Conservation (phyloP, 352 stramenopile genomes). For the Pilasporangium apinafurcum region DNA sequence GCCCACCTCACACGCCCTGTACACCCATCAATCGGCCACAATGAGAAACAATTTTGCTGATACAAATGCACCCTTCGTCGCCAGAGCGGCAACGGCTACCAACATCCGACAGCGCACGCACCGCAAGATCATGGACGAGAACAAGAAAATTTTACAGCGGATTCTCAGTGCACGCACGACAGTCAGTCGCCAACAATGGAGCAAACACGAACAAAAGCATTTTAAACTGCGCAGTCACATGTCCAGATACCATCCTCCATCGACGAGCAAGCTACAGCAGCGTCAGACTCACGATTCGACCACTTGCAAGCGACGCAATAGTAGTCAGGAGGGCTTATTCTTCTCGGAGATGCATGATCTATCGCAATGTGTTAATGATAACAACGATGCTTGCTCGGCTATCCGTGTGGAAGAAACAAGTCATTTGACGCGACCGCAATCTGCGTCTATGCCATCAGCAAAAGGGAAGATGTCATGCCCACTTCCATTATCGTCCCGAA, state of each 20-base stretch:
- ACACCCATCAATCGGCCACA: constrained; percentile 31
- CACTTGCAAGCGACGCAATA: too few relatives aligned
- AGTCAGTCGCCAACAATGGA: constrained; percentile 28
- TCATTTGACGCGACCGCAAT: too few relatives aligned
- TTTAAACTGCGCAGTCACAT: constrained; percentile 30
- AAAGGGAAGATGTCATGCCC: too few relatives aligned
- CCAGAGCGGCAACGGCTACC: too few relatives aligned
- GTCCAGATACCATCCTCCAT: constrained; percentile 20
- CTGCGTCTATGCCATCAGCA: too few relatives aligned
- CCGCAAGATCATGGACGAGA: constrained; percentile 36
- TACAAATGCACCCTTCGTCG: constrained; percentile 22
- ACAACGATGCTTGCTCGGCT: too few relatives aligned
- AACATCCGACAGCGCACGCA: constrained; percentile 21
- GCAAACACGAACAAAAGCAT: constrained; percentile 31
- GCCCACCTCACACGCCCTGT: constrained; percentile 34
- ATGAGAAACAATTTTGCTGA: constrained; percentile 50
- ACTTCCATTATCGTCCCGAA: too few relatives aligned
- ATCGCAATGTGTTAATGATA: too few relatives aligned
- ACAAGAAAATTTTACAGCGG: constrained; percentile 37
- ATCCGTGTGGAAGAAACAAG: too few relatives aligned
- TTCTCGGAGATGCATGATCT: too few relatives aligned
- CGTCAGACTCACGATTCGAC: constrained; percentile 1
- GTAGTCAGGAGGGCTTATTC: too few relatives aligned
- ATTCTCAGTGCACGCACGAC: constrained; percentile 38
- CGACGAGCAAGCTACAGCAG: constrained; percentile 10